Evolutionary conservation across 805 yeast genomes (phyloP), one percentile per base, ranked within the genome.

Genomic region (Zygosaccharomyces bailii): DNA sequence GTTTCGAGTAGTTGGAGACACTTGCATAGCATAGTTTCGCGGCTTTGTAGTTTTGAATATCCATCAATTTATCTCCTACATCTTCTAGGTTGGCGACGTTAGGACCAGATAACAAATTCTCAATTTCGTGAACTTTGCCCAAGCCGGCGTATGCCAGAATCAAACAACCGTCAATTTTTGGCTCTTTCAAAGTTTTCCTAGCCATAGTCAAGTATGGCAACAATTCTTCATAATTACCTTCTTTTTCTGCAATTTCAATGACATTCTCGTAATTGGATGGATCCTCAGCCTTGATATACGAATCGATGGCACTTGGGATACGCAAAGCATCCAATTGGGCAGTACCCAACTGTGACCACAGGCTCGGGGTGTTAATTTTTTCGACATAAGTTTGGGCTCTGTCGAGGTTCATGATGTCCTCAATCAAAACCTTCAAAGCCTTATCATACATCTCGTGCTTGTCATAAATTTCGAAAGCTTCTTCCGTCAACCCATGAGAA

Each of bases 281-380:
- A 65, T 91, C 96, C 59, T 84, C 80, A 33, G 98, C 96, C 59
- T 80, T 85, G 59, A 90, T 85, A 65, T 93, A 93, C 5, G 98
- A 89, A 44, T 81, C 82, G 59, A 93, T 85, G 24, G 98, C 88
- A 59, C 91, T 98, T 39, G 88, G 82, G 49, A 93, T 80, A 57
- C 98, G 80, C 61, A 90, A 75, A 41, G 97, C 99, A 58, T 88
- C 87, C 61, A 93, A 76, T 71, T 93, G 98, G 45, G 99, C 97
- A 64, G 82, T 79, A 76, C 97, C 99, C 46, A 93, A 77, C 66
- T 88, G 95, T 59, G 86, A 84, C 98, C 98, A 93, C 53, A 91
- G 74, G 55, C 84, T 95, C 8, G 96, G 80, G 25, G 78, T 74
- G 59, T 90, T 90, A 52, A 87, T 73, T 69, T 86, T 86, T 60